These are phyloP conservation scores for Aegilops umbellulata DNA, from an alignment of 176 grass and related monocot genomes.

Conservation along the genomic window DNA sequence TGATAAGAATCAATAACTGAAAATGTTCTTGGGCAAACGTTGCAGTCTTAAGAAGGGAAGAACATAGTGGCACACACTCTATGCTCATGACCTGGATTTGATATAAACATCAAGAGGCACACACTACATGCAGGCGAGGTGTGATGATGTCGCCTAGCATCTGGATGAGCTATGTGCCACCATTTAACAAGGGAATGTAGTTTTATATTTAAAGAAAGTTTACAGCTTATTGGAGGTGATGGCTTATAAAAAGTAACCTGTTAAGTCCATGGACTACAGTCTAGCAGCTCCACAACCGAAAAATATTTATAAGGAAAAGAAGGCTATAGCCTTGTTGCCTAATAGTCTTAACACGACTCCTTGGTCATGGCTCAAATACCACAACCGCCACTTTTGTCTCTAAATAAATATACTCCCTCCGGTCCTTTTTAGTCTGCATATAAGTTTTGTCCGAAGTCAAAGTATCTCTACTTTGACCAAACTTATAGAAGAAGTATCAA, in stretches of 20 bases:
- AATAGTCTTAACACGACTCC: constrained; percentile 2
- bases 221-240: background rate
- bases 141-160: background rate
- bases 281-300: too few relatives aligned
- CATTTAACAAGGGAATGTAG: background rate
- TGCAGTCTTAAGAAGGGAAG: background rate
- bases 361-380: background rate
- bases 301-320: too few relatives aligned
- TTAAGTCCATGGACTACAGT: background rate
- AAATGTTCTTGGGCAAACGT: background rate
- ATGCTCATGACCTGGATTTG: background rate
- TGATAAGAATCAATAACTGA: constrained; percentile 11
- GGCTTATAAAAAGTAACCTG: background rate
- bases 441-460: too few relatives aligned
- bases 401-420: background rate
- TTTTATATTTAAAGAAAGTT: background rate
- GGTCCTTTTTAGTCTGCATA: too few relatives aligned
- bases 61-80: background rate
- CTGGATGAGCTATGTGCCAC: background rate
- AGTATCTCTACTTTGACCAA: too few relatives aligned
- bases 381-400: background rate
- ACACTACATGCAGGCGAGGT: background rate
- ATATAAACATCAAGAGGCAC: background rate
- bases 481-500: too few relatives aligned
- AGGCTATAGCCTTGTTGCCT: background rate